Evolutionary conservation across 2,329 filamentous ascomycete genomes (phyloP).

Genomic region (Penicillium sp.): DNA sequence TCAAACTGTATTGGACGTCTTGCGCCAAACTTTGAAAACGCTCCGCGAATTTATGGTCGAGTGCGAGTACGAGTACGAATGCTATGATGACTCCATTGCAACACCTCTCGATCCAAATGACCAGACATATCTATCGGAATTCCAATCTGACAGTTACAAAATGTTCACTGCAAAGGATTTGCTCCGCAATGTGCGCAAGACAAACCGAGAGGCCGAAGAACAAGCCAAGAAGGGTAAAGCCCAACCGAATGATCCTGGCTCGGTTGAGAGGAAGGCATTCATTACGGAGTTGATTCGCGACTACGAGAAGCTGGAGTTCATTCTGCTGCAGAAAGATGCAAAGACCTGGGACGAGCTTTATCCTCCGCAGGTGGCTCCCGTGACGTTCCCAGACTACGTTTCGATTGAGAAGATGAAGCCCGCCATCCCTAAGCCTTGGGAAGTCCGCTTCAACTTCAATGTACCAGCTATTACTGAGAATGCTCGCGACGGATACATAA

Average conservation of each 20-base stretch:
- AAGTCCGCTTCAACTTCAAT: conserved; percentile 54
- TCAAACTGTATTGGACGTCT: conserved; percentile 59
- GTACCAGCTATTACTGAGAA: conserved; percentile 52
- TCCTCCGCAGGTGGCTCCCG: conserved; percentile 39
- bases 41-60: conserved; percentile 50
- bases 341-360: conserved; percentile 67
- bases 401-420: conserved; percentile 8
- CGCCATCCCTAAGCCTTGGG: conserved; percentile 39
- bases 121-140: conserved; percentile 51
- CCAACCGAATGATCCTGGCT: conserved; percentile 12
- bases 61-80: not conserved
- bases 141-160: conserved; percentile 59
- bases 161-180: conserved; percentile 53
- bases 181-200: conserved; percentile 38
- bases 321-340: conserved; percentile 58
- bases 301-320: conserved; percentile 56
- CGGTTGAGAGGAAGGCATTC: conserved; percentile 55
- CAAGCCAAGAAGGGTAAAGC: conserved; percentile 22
- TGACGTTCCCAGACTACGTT: not conserved
- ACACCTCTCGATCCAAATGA: conserved; percentile 43
- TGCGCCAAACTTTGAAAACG: conserved; percentile 53
- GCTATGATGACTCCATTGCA: not conserved
- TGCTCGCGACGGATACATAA: conserved; percentile 60
- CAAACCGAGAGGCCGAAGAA: conserved; percentile 40
- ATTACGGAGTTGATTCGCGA: conserved; percentile 54